phyloP scores from a whole-genome alignment of 1,284 basidiomycete genomes.

The Athelia psychrophila region DNA sequence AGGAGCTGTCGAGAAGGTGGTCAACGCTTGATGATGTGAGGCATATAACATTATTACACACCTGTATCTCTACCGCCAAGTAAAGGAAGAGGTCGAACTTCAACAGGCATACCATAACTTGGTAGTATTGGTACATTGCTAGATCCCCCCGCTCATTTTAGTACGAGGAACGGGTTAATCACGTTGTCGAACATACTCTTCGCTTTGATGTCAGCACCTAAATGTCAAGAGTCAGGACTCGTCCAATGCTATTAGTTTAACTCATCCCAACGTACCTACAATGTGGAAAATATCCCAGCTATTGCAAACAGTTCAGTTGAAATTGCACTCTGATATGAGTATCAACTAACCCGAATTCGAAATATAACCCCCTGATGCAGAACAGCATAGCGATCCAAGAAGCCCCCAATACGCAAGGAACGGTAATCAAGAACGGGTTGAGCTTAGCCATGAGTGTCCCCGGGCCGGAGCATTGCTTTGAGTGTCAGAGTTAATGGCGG shows the following conservation, averaged over 20 bases:
- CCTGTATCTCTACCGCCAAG: conserved; percentile 82
- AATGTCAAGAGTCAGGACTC: too few relatives aligned
- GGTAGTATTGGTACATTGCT: conserved; percentile 85
- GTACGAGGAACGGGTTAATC: conserved; percentile 6
- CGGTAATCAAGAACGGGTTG: conserved; percentile 38
- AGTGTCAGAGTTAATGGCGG: neutral
- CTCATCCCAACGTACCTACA: too few relatives aligned
- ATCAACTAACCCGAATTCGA: conserved; percentile 35
- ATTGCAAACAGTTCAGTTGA: neutral
- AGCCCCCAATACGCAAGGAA: conserved; percentile 35
- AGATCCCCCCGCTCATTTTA: too few relatives aligned
- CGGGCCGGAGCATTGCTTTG: conserved; percentile 26
- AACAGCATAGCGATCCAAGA: conserved; percentile 36
- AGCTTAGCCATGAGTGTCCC: conserved; percentile 42
- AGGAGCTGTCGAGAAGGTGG: conserved; percentile 46
- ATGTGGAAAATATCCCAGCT: conserved; percentile 86
- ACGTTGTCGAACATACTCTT: conserved; percentile 55
- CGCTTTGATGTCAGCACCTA: conserved; percentile 76
- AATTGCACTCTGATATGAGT: neutral
- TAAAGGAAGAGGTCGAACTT: conserved; percentile 89
- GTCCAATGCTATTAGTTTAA: too few relatives aligned
- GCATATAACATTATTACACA: conserved; percentile 20
- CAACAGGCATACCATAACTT: conserved; percentile 80
- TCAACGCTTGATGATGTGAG: conserved; percentile 8
- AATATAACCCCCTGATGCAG: conserved; percentile 37